These are phyloP conservation scores for Miamiensis avidus DNA, from an alignment of 169 alveolate genomes.

Conservation along the genomic window DNA sequence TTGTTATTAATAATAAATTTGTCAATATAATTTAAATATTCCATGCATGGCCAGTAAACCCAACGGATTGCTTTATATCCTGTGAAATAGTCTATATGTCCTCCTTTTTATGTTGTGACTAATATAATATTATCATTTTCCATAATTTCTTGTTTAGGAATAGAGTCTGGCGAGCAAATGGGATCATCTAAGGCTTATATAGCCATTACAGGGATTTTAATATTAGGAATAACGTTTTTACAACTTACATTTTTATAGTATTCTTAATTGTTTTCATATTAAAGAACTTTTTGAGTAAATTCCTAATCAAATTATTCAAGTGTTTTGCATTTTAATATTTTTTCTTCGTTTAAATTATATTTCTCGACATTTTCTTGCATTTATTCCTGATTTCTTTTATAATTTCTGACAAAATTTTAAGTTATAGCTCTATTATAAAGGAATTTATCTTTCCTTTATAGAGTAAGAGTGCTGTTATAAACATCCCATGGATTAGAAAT, in stretches of 20 bases:
- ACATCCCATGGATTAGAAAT: slow-evolving; percentile 49
- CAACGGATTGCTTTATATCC: background rate
- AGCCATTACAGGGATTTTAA: slow-evolving; percentile 8
- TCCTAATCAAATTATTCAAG: slow-evolving; percentile 30
- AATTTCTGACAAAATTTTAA: slow-evolving; percentile 18
- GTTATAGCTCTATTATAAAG: slow-evolving; percentile 18
- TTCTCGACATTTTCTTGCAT: slow-evolving; percentile 18
- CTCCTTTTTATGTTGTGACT: slow-evolving; percentile 41
- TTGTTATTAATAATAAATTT: too few relatives aligned
- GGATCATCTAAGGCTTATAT: slow-evolving; percentile 14
- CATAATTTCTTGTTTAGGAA: slow-evolving; percentile 20
- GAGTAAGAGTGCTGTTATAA: slow-evolving; percentile 24
- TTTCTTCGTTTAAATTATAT: slow-evolving; percentile 15
- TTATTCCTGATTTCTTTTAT: slow-evolving; percentile 29
- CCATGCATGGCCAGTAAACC: background rate
- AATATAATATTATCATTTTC: slow-evolving; percentile 34
- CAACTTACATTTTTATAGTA: slow-evolving; percentile 21
- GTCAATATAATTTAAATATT: background rate
- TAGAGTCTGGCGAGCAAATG: slow-evolving; percentile 1
- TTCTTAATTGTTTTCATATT: slow-evolving; percentile 2
- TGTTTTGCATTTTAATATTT: slow-evolving; percentile 20
- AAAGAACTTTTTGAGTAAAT: slow-evolving; percentile 20
- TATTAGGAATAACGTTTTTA: background rate
- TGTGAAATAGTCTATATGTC: slow-evolving; percentile 40
- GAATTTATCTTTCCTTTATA: slow-evolving; percentile 17